A percentile compares a stretch with the other conserved stretches of the same genome.
These are phyloP conservation scores for Lanmaoa pseudosensibilis DNA, from an alignment of 768 basidiomycete species.

Conservation along the genomic window DNA sequence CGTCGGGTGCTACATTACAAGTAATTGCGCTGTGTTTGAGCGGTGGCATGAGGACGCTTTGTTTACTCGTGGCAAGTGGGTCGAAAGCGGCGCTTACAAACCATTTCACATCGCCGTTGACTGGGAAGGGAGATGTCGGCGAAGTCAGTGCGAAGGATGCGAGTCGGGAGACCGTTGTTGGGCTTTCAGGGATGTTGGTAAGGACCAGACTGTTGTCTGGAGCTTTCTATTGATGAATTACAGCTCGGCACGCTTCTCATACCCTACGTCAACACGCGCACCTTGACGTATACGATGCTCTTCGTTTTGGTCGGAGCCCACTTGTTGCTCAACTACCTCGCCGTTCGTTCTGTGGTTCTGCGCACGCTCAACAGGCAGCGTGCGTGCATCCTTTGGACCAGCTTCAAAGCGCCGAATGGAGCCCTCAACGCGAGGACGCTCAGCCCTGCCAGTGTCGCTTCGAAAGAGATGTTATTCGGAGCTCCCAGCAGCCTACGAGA, in stretches of 20 bases:
- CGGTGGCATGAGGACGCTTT: conserved; percentile 57
- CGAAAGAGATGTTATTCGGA: conserved; percentile 46
- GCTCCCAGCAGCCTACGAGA: conserved; percentile 41
- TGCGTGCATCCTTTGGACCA: conserved; percentile 50
- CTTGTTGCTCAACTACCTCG: conserved; percentile 57
- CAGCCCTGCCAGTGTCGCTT: conserved; percentile 41
- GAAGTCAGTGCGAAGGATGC: conserved; percentile 73
- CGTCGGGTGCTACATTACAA: conserved; percentile 38
- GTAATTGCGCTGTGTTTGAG: conserved; percentile 55
- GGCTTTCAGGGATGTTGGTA: conserved; percentile 67
- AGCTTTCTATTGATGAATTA: not conserved
- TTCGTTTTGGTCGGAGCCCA: conserved; percentile 54
- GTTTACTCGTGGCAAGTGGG: conserved; percentile 63
- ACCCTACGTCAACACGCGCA: conserved; percentile 49
- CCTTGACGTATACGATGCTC: conserved; percentile 51
- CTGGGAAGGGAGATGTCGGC: conserved; percentile 60
- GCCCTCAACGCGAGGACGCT: conserved; percentile 10
- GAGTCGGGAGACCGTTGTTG: conserved; percentile 70
- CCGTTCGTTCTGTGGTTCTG: conserved; percentile 56
- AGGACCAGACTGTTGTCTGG: conserved; percentile 16
- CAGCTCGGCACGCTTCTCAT: conserved; percentile 64
- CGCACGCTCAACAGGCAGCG: conserved; percentile 63
- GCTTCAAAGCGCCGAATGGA: conserved; percentile 13
- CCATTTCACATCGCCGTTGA: conserved; percentile 58
- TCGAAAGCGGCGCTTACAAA: conserved; percentile 69